Evolutionary conservation across 208 protist genomes (phyloP), one percentile per base, ranked within the genome.

Genomic region (Crithidia thermophila): DNA sequence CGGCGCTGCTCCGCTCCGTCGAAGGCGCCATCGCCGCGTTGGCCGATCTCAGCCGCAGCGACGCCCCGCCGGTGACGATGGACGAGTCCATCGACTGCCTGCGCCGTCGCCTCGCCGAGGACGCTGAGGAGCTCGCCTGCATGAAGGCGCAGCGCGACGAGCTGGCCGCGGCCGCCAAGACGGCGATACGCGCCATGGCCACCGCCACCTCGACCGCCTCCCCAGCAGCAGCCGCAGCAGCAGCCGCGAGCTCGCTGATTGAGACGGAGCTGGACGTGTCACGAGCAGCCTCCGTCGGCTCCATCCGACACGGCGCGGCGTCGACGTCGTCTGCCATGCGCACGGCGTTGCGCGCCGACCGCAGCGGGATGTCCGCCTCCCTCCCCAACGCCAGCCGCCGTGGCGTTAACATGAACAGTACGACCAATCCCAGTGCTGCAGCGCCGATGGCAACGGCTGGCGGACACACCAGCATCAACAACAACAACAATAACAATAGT

Each of bases 121-220:
- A 67, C 30, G 53, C 51, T 0, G 42, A 45, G 25, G 43, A 68
- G n/a, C 40, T 49, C 9, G 34, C 51, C 4, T 3, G 3, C 10
- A 37, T 75, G 9, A 58, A 55, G 34, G 51, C 51, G 9, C 60
- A 75, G 45, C 49, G 68, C 4, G 68, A 75, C 33, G 68, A 75
- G 16, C 34, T 75, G 0, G 60, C 40, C 7, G 53, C 40, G 0
- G 59, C 60, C 27, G 68, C 36, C 25, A 39, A 43, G n/a, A 27
- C 52, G 0, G 40, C 52, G 25, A 42, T 49, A 4, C 23, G 31
- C 27, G 31, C 42, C 31, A 58, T 75, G 14, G 68, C 52, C 21
- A 55, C 57, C 36, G 52, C 31, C 31, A 36, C 56, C 8, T 20
- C 66, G 34, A 7, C 20, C 30, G 31, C 10, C 23, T n/a, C 37